phyloP scores from a whole-genome alignment of 2,329 filamentous ascomycete species.

The Penicillium griseofulvum region DNA sequence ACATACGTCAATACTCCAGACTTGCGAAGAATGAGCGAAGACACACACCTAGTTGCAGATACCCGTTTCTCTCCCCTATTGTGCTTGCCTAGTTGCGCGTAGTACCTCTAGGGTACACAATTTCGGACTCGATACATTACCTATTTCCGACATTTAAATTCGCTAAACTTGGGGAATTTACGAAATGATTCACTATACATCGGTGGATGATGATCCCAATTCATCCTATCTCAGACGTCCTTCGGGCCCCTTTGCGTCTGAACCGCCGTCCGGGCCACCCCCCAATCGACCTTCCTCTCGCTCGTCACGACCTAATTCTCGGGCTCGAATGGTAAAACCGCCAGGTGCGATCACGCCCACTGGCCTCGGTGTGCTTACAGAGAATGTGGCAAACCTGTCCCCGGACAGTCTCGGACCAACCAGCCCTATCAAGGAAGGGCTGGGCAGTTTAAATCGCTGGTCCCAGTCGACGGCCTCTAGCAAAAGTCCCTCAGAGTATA shows the following conservation, averaged over 20 bases:
- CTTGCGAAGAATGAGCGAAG: slow-evolving; percentile 16
- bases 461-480: slow-evolving; percentile 57
- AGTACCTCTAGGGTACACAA: slow-evolving; percentile 1
- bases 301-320: slow-evolving; percentile 20
- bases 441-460: slow-evolving; percentile 56
- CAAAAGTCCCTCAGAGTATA: slow-evolving; percentile 30
- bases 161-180: neutral
- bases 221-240: slow-evolving; percentile 21
- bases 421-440: slow-evolving; percentile 42
- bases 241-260: slow-evolving; percentile 15
- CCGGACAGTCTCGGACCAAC: slow-evolving; percentile 14
- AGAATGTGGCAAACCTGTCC: slow-evolving; percentile 14
- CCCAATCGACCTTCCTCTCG: slow-evolving; percentile 21
- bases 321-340: slow-evolving; percentile 18
- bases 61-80: slow-evolving; percentile 4
- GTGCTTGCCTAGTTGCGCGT: slow-evolving; percentile 1
- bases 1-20: neutral
- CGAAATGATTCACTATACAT: slow-evolving; percentile 26
- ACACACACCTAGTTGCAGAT: slow-evolving; percentile 5
- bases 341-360: slow-evolving; percentile 16
- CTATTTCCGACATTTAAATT: neutral
- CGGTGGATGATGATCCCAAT: slow-evolving; percentile 23
- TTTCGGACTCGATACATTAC: neutral
- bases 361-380: slow-evolving; percentile 18
- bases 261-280: slow-evolving; percentile 10